Percentiles rank a stretch among this genome's conserved stretches.
These are phyloP conservation scores for Coelastrella sp. DNA, from an alignment of 139 green algal species.

Conservation along the genomic window DNA sequence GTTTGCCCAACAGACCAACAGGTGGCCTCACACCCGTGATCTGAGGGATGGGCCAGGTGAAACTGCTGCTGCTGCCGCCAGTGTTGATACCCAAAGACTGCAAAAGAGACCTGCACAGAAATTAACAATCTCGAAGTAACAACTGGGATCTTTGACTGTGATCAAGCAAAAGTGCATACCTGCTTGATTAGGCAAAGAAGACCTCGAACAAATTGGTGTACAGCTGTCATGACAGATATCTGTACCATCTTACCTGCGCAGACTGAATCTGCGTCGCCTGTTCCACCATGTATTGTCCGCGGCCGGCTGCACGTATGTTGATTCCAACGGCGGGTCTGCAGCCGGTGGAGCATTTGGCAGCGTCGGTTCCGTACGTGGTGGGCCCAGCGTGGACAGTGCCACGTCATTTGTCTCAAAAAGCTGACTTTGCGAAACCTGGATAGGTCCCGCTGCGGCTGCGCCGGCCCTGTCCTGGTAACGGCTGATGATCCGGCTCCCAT, in stretches of 20 bases:
- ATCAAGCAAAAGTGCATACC: too few relatives aligned
- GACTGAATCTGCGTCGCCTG: neutral
- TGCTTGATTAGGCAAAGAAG: too few relatives aligned
- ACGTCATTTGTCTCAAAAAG: neutral
- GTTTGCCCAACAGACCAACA: neutral
- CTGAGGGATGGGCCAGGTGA: slow-evolving; percentile 16
- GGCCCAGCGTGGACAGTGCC: neutral
- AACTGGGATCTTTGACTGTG: too few relatives aligned
- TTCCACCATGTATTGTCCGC: slow-evolving; percentile 10
- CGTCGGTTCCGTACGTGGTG: neutral
- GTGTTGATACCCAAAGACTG: neutral
- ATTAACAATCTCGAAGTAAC: too few relatives aligned
- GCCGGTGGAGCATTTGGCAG: neutral
- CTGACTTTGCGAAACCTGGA: neutral
- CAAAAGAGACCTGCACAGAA: neutral
- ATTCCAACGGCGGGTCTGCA: neutral
- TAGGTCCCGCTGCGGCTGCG: neutral
- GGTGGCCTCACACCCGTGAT: slow-evolving; percentile 5
- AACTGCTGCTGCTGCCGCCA: slow-evolving; percentile 29
- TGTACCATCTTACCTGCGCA: neutral
- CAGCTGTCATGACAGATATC: neutral
- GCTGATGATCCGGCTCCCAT: neutral
- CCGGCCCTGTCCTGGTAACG: neutral
- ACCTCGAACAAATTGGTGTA: too few relatives aligned
- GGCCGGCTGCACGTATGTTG: neutral